Evolutionary conservation across 164 flowering plant species (phyloP).

Genomic region (Berberis thunbergii): DNA sequence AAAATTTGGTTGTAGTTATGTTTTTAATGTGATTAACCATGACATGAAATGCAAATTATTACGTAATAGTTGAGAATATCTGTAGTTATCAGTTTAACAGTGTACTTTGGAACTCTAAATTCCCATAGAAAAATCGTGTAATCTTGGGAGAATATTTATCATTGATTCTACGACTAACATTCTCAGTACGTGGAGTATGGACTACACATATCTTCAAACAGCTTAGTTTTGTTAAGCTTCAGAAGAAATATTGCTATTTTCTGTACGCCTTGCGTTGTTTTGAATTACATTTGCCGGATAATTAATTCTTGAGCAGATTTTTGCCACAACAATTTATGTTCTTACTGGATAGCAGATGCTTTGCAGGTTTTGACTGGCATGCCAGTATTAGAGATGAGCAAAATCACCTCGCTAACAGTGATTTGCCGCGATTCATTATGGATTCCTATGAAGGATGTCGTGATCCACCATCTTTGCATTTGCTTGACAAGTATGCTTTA

Average conservation of each 20-base stretch:
- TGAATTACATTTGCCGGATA: background rate
- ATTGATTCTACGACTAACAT: no score
- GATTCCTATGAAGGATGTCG: constrained; percentile 76
- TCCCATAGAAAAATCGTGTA: no score
- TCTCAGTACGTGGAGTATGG: no score
- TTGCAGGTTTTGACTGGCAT: constrained; percentile 88
- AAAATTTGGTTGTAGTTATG: no score
- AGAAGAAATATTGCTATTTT: background rate
- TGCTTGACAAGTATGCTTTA: constrained; percentile 65
- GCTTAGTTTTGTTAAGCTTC: background rate
- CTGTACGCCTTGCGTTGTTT: background rate
- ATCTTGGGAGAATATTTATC: no score
- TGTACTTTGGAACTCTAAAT: no score
- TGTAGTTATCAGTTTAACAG: no score
- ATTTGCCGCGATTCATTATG: constrained; percentile 65
- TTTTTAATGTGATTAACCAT: no score
- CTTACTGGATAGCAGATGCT: constrained; percentile 22
- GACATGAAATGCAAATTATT: no score
- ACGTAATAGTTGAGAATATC: no score
- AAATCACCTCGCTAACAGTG: constrained; percentile 54
- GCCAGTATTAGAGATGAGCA: constrained; percentile 32
- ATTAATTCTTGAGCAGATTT: background rate
- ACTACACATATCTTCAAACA: background rate
- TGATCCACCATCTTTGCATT: constrained; percentile 60
- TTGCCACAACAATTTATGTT: constrained; percentile 9